These are phyloP conservation scores for Tricholomella constricta DNA, from an alignment of 768 basidiomycete species.

Conservation along the genomic window DNA sequence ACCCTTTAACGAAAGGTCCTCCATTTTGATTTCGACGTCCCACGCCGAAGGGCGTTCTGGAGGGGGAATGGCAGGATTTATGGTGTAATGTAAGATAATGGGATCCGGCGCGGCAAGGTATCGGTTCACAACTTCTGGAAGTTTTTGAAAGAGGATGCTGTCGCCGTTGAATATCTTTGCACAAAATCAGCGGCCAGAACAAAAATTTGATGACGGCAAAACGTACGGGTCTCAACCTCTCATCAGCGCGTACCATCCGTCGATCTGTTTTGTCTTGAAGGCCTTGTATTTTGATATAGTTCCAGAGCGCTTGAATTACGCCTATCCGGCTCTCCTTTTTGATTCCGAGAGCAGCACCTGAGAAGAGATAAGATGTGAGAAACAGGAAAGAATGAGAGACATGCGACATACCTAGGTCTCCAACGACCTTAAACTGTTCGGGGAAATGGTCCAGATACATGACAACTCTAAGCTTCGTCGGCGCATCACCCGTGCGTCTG, in stretches of 20 bases:
- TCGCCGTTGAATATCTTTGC: slow-evolving; percentile 72
- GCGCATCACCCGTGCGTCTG: slow-evolving; percentile 75
- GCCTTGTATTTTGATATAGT: slow-evolving; percentile 83
- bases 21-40: slow-evolving; percentile 88
- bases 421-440: slow-evolving; percentile 78
- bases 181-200: background rate
- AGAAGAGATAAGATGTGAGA: background rate
- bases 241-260: slow-evolving; percentile 69
- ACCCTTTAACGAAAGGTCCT: slow-evolving; percentile 72
- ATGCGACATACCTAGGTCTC: slow-evolving; percentile 64
- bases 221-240: slow-evolving; percentile 62
- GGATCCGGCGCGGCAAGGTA: slow-evolving; percentile 79
- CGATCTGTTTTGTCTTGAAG: slow-evolving; percentile 84
- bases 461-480: slow-evolving; percentile 79
- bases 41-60: slow-evolving; percentile 77
- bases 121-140: slow-evolving; percentile 86
- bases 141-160: slow-evolving; percentile 68
- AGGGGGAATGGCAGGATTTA: slow-evolving; percentile 62
- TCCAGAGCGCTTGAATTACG: slow-evolving; percentile 85
- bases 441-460: slow-evolving; percentile 86
- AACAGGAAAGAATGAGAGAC: background rate
- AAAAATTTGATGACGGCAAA: background rate
- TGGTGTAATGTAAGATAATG: slow-evolving; percentile 72
- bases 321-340: slow-evolving; percentile 85
- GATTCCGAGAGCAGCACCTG: slow-evolving; percentile 70